phyloP scores from a whole-genome alignment of 768 basidiomycete species.

The Lanmaoa rubissima region DNA sequence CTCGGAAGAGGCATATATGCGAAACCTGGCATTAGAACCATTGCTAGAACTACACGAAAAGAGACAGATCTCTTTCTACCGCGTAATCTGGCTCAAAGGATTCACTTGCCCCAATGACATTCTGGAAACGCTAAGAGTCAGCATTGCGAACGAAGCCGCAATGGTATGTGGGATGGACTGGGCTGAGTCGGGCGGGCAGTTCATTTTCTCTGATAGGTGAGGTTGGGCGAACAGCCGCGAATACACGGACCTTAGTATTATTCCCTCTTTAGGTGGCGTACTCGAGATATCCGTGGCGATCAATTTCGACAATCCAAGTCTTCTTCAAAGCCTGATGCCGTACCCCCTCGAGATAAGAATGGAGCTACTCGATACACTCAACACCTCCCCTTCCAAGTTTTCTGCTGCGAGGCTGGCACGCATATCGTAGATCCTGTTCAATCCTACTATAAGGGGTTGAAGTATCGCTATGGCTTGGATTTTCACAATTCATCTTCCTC shows the following conservation, averaged over 20 bases:
- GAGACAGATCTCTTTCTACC: conserved; percentile 77
- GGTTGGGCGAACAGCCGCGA: conserved; percentile 18
- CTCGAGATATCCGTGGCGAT: conserved; percentile 96
- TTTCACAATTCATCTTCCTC: conserved; percentile 78
- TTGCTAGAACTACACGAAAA: conserved; percentile 76
- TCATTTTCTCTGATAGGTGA: conserved; percentile 96
- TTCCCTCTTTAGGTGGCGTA: conserved; percentile 72
- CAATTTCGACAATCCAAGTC: conserved; percentile 97
- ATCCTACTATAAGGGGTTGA: conserved; percentile 89
- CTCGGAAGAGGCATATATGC: conserved; percentile 89
- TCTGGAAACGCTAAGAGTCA: conserved; percentile 90
- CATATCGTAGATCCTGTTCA: conserved; percentile 96
- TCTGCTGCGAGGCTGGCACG: conserved; percentile 98
- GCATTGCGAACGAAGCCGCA: conserved; percentile 86
- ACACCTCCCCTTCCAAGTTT: conserved; percentile 97
- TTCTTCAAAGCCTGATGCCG: conserved; percentile 83
- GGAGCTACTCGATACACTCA: conserved; percentile 83
- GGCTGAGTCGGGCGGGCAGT: conserved; percentile 96
- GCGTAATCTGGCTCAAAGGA: conserved; percentile 97
- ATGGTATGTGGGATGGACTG: conserved; percentile 99
- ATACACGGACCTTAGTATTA: neutral
- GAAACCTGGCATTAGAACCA: conserved; percentile 91
- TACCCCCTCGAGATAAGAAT: conserved; percentile 84
- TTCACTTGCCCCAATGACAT: conserved; percentile 99
- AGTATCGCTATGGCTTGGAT: conserved; percentile 78